Evolutionary conservation across 2,329 filamentous ascomycete genomes (phyloP).

Genomic region (Mollisiaceae sp.): DNA sequence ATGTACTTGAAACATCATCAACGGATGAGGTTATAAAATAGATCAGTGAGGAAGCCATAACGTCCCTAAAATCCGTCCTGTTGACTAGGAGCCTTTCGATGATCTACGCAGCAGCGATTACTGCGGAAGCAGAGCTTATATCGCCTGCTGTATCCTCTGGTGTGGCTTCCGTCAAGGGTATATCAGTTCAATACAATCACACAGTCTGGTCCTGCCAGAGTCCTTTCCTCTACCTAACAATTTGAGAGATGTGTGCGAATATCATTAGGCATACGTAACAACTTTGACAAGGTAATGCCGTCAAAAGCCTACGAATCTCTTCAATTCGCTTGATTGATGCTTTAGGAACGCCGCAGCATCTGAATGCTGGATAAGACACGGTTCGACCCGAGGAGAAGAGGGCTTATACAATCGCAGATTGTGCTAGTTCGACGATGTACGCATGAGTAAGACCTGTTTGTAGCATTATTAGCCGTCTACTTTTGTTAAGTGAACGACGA

Average conservation of each 20-base stretch:
- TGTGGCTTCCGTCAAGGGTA: background rate
- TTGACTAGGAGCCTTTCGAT: background rate
- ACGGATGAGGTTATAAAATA: too few species aligned
- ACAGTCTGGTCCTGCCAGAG: too few species aligned
- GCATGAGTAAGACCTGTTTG: background rate
- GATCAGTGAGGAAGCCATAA: background rate
- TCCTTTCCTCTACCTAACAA: too few species aligned
- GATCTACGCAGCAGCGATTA: background rate
- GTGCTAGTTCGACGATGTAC: background rate
- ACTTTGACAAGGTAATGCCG: too few species aligned
- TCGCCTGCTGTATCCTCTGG: background rate
- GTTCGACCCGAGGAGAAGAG: background rate
- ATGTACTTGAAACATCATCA: background rate
- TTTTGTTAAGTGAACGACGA: background rate
- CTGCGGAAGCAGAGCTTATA: background rate
- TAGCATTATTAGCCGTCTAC: background rate
- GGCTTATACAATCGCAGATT: background rate
- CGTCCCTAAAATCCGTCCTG: background rate
- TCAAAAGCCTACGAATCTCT: too few species aligned
- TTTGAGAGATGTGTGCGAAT: too few species aligned
- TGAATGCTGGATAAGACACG: background rate
- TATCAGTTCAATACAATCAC: background rate
- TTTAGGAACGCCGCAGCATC: too few species aligned
- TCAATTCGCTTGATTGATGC: too few species aligned
- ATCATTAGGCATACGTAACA: too few species aligned